Evolutionary conservation across 2,329 filamentous ascomycete genomes (phyloP).

Genomic region (Coniochaeta sp.): DNA sequence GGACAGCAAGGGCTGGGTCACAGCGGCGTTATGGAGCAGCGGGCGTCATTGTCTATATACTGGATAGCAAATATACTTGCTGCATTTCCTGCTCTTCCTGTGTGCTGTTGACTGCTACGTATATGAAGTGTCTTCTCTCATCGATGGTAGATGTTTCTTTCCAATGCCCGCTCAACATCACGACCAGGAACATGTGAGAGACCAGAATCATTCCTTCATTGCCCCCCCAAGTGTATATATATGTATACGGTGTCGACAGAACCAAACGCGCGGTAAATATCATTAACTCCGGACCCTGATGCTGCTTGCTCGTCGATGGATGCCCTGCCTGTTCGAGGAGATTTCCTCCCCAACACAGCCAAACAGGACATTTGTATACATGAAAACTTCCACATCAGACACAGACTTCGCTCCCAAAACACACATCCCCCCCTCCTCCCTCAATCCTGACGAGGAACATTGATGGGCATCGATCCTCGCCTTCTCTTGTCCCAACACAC

Average conservation of each 20-base stretch:
- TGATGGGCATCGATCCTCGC: background rate
- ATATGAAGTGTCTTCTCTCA: background rate
- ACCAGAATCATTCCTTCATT: background rate
- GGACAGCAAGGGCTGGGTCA: conserved; percentile 16
- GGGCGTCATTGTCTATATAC: conserved; percentile 32
- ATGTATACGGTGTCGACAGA: background rate
- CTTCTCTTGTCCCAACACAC: background rate
- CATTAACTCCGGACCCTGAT: conserved; percentile 4
- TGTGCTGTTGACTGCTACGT: background rate
- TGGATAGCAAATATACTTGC: conserved; percentile 55
- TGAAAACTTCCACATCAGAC: background rate
- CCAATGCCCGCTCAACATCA: no score
- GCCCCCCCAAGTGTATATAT: background rate
- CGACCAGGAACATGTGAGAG: background rate
- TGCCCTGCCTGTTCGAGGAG: background rate
- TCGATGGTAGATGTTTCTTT: background rate
- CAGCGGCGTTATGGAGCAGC: conserved; percentile 49
- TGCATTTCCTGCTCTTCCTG: conserved; percentile 18
- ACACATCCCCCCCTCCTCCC: background rate
- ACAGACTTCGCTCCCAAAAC: background rate
- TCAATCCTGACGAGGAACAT: background rate
- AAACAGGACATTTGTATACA: background rate
- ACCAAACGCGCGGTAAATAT: background rate
- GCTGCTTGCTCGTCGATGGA: conserved; percentile 2
- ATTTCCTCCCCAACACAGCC: background rate